Base-by-base conservation (phyloP, 1,284 basidiomycete species). In the Pyrrhoderma noxium region DNA sequence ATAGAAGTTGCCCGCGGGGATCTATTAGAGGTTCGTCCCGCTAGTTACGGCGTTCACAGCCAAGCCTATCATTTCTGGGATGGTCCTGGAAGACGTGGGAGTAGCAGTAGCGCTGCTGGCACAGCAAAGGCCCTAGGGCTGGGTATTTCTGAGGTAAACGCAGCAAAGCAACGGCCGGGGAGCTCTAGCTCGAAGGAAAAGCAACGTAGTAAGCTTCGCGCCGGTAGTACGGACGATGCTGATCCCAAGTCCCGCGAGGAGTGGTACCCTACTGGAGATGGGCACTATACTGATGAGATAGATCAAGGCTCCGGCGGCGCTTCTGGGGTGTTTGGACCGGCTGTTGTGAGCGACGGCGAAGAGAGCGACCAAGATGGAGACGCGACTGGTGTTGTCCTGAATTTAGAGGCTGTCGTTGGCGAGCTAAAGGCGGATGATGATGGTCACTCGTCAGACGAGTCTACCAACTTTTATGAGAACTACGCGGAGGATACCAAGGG, bases 1-100 rank as follows among this genome's bases (percentile, higher is more conserved):
- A 94, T 99, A 52, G 93, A 97, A 65, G 87, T 99, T 58, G 91
- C 91, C 18, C 79, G 91, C 16, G 92, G 92, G 0, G 92, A 95
- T 64, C 70, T 95, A 9, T 74, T 93, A 38, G 91, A 95, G 65
- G 89, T 95, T 45, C 84, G 90, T 0, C 92, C 92, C 0, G 88
- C 91, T 1, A 88, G 83, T 3, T 95, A 95, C 61, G 92, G 92
- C 11, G 92, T 94, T 50, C 83, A 89, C 57, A 85, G 82, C 53
- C 82, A 89, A 58, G 88, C 89, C 3, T 91, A 88, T 68, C 91
- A 94, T 65, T 95, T 95, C 70, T 95, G 91, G 91, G 86, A 89
- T 58, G 87, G 87, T 0, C 85, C 86, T 3, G 86, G 85, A 2
- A 67, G 82, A 47, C 65, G 58, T 3, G 51, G 53, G 4, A 53